Evolutionary conservation across 768 basidiomycete species (phyloP).

Genomic region (Tylopilus sp.): DNA sequence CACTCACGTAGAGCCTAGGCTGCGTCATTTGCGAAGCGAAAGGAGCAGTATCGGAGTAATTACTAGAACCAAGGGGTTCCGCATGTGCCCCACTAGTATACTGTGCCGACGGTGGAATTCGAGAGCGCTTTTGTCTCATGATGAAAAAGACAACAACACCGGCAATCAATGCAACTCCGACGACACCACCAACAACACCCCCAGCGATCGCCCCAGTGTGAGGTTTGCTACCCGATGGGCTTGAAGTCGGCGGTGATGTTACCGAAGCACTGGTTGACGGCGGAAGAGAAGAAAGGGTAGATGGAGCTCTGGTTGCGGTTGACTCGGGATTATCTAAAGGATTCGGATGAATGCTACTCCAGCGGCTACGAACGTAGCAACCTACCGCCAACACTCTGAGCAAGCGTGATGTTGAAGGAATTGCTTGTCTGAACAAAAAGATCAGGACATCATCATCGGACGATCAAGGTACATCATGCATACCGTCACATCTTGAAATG

Average conservation of each 20-base stretch:
- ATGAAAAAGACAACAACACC: conserved; percentile 40
- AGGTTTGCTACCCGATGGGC: conserved; percentile 7
- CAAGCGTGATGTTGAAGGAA: conserved; percentile 39
- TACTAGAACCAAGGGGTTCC: neutral
- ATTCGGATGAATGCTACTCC: neutral
- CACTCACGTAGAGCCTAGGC: conserved; percentile 31
- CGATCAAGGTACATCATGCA: conserved; percentile 9
- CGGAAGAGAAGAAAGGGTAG: conserved; percentile 16
- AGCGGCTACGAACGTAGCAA: neutral
- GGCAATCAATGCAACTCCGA: conserved; percentile 42
- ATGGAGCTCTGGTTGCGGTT: conserved; percentile 33
- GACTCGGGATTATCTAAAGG: conserved; percentile 43
- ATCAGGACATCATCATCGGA: conserved; percentile 4
- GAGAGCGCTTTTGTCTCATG: conserved; percentile 27
- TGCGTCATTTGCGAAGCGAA: conserved; percentile 20
- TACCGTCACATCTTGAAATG: conserved; percentile 53
- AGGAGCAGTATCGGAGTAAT: conserved; percentile 8
- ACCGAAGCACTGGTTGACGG: conserved; percentile 13
- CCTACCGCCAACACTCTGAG: conserved; percentile 31
- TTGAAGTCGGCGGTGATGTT: conserved; percentile 15
- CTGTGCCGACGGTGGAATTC: conserved; percentile 16
- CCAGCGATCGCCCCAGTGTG: conserved; percentile 58
- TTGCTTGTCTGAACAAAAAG: conserved; percentile 29
- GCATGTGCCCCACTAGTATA: neutral
- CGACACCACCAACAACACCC: conserved; percentile 64